Evolutionary conservation across 495 filamentous ascomycete genomes (phyloP), one percentile per base, ranked within the genome.

Genomic region (Cryomyces antarcticus): DNA sequence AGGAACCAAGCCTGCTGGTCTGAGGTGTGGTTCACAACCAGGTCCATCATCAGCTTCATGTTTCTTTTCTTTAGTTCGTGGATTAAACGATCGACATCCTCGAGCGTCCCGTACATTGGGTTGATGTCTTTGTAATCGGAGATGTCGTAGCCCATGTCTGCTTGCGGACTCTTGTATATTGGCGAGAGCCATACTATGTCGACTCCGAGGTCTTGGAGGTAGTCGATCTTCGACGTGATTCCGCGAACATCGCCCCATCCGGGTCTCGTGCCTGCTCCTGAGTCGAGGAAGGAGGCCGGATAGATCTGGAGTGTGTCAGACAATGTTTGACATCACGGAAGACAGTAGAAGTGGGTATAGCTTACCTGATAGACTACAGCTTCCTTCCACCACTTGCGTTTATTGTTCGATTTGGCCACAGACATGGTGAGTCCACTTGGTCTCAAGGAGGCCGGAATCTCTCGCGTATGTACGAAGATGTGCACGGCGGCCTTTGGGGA

Each of bases 1-100:
- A 59, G 50, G 57, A 76, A 75, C 72, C 72, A 76, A 5, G 53
- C 54, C 47, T 76, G 72, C 52, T 64, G 54, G 45, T 75, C 57
- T 0, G 63, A 68, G 9, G 72, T 77, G 44, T 77, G 72, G 45
- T 75, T 77, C 28, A 75, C 62, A 0, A 76, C 72, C 5, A 76
- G 54, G 40, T 74, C 70, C 47, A 75, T 65, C 29, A 77, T 60
- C 27, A 74, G 52, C 9, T 62, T 65, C 57, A 77, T 66, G 6
- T 61, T 65, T 30, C 68, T 57, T 40, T 58, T 57, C 45, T 72
- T 66, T 38, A 67, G 59, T 38, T 60, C 66, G 0, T 50, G 43
- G 29, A 73, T 67, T 7, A 77, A 57, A 1, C 53, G 43, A 40
- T 77, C 70, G 13, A 73, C 59, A 53, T 77, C 72, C 17, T 58